Conservation (phyloP, 345 rosid species). For the Syzygium jambos region DNA sequence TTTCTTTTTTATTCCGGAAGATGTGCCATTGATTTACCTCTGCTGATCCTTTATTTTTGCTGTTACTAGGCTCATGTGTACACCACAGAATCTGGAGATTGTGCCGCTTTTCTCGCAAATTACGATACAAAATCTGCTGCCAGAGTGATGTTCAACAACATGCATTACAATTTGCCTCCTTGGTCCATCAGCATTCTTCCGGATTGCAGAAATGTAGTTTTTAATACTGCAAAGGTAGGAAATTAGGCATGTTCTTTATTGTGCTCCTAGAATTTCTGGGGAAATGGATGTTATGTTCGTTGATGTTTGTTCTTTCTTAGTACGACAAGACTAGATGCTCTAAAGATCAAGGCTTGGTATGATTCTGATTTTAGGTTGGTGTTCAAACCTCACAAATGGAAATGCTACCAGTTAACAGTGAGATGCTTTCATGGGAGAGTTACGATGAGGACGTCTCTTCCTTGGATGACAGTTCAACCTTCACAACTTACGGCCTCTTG, state of each 20-base stretch:
- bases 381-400: slow-evolving; percentile 90
- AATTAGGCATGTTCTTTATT: background rate
- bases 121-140: slow-evolving; percentile 79
- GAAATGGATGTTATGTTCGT: background rate
- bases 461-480: slow-evolving; percentile 50
- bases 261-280: background rate
- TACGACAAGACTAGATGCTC: background rate
- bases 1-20: background rate
- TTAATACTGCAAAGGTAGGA: slow-evolving; percentile 91
- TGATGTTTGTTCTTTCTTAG: background rate
- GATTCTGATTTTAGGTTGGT: slow-evolving; percentile 45
- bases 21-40: background rate
- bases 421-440: slow-evolving; percentile 74
- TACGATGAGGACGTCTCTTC: slow-evolving; percentile 78
- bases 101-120: slow-evolving; percentile 96
- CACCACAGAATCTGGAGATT: slow-evolving; percentile 69
- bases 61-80: slow-evolving; percentile 66
- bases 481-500: slow-evolving; percentile 63
- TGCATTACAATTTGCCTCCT: slow-evolving; percentile 96
- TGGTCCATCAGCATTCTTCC: slow-evolving; percentile 99
- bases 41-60: background rate
- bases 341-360: background rate
- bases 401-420: slow-evolving; percentile 63
- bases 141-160: slow-evolving; percentile 81
- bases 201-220: slow-evolving; percentile 92